These are phyloP conservation scores for Drosera capensis DNA, from an alignment of 148 eudicot species.

Conservation along the genomic window DNA sequence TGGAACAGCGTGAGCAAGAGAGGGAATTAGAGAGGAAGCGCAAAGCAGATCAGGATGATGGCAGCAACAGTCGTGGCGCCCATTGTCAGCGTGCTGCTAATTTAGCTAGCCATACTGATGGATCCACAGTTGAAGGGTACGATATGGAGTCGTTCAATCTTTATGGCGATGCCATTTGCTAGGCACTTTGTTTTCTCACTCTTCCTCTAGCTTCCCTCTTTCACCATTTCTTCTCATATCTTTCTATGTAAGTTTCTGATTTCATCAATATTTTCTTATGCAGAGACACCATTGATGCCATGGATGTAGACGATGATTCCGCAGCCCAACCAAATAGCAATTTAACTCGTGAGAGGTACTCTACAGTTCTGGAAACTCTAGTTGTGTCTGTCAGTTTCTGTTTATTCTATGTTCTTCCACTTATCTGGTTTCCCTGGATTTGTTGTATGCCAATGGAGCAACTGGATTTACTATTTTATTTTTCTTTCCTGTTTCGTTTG, in stretches of 20 bases:
- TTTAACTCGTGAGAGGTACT: slow-evolving; percentile 46
- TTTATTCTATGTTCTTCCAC: neutral
- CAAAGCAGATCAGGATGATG: slow-evolving; percentile 46
- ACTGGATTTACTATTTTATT: neutral
- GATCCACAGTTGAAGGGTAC: slow-evolving; percentile 41
- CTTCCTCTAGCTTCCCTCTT: neutral
- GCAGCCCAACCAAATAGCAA: slow-evolving; percentile 23
- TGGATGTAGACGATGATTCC: slow-evolving; percentile 78
- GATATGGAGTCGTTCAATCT: too few species aligned
- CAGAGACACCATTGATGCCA: slow-evolving; percentile 39
- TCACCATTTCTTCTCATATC: too few species aligned
- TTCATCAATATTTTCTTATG: slow-evolving; percentile 1
- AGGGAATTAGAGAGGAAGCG: slow-evolving; percentile 60
- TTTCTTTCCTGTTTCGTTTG: neutral
- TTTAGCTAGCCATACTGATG: slow-evolving; percentile 15
- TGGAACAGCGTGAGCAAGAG: slow-evolving; percentile 89
- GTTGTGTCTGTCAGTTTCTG: neutral
- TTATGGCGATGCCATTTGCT: too few species aligned
- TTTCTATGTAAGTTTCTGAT: neutral
- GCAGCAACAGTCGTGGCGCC: slow-evolving; percentile 14
- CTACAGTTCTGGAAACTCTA: neutral
- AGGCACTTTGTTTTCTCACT: too few species aligned
- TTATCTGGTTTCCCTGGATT: slow-evolving; percentile 2
- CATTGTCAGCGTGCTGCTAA: slow-evolving; percentile 12
- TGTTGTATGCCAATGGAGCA: too few species aligned